Evolutionary conservation across 2,329 filamentous ascomycete genomes (phyloP).

Genomic region (Pyricularia grisea): DNA sequence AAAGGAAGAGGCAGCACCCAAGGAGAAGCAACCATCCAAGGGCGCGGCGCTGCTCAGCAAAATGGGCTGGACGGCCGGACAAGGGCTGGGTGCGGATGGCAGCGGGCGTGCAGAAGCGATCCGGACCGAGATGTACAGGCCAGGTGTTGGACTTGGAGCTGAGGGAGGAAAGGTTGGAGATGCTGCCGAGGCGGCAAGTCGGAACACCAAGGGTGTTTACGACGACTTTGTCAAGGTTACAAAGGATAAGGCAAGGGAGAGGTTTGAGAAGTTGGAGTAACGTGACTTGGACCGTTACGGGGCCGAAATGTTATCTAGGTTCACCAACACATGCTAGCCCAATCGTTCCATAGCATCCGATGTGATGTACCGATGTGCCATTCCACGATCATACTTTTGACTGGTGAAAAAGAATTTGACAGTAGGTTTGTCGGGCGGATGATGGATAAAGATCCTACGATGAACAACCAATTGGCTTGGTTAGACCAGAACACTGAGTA

Average conservation of each 20-base stretch:
- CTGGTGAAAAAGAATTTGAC: background rate
- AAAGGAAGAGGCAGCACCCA: conserved; percentile 23
- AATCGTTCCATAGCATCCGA: background rate
- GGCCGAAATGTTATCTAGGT: background rate
- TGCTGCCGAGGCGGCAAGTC: conserved; percentile 52
- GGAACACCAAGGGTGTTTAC: conserved; percentile 51
- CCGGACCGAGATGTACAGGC: conserved; percentile 53
- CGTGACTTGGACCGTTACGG: background rate
- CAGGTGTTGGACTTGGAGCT: conserved; percentile 61
- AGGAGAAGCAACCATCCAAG: conserved; percentile 36
- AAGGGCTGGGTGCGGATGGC: conserved; percentile 54
- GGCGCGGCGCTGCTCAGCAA: conserved; percentile 60
- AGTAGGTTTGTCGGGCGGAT: background rate
- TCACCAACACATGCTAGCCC: background rate
- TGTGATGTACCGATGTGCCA: background rate
- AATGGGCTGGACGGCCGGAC: conserved; percentile 61
- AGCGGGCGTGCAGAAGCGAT: conserved; percentile 56
- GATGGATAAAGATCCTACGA: background rate
- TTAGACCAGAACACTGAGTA: background rate
- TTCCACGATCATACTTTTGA: background rate
- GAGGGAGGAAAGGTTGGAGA: conserved; percentile 62
- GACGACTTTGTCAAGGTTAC: conserved; percentile 54
- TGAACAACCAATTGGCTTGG: background rate
- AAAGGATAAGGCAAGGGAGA: conserved; percentile 56
- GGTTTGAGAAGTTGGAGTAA: conserved; percentile 47